These are phyloP conservation scores for Albugo candida DNA, from an alignment of 352 stramenopile species.

Conservation along the genomic window DNA sequence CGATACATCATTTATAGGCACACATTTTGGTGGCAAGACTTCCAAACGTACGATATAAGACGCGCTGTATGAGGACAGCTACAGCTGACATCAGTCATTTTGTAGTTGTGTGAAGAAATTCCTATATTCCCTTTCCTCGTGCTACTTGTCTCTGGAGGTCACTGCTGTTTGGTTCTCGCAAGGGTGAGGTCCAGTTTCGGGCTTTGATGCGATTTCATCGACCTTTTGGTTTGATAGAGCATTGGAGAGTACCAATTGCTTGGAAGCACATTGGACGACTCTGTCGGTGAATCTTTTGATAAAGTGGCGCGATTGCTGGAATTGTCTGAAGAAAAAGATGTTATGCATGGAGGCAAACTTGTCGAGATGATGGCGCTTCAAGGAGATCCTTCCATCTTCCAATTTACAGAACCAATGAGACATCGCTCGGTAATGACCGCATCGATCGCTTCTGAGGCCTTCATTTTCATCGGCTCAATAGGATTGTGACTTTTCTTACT, in stretches of 20 bases:
- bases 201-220: not conserved
- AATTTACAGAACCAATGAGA: constrained; percentile 86
- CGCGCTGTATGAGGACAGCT: constrained; percentile 9
- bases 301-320: constrained; percentile 93
- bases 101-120: constrained; percentile 23
- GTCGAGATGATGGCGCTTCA: constrained; percentile 83
- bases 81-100: constrained; percentile 7
- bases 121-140: constrained; percentile 85
- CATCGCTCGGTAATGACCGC: constrained; percentile 22
- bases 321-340: constrained; percentile 27
- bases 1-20: constrained; percentile 19
- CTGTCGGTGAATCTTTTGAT: constrained; percentile 95
- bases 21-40: constrained; percentile 92
- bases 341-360: constrained; percentile 80
- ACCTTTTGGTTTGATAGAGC: constrained; percentile 22
- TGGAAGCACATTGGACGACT: constrained; percentile 95
- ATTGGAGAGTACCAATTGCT: constrained; percentile 88
- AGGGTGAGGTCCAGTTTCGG: constrained; percentile 1
- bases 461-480: constrained; percentile 8
- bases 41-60: constrained; percentile 19
- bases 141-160: constrained; percentile 95
- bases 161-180: constrained; percentile 93
- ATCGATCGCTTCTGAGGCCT: not conserved
- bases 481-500: constrained; percentile 97
- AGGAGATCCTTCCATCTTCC: constrained; percentile 81